These are phyloP conservation scores for Cyberlindnera mrakii DNA, from an alignment of 805 yeast genomes.

Conservation along the genomic window DNA sequence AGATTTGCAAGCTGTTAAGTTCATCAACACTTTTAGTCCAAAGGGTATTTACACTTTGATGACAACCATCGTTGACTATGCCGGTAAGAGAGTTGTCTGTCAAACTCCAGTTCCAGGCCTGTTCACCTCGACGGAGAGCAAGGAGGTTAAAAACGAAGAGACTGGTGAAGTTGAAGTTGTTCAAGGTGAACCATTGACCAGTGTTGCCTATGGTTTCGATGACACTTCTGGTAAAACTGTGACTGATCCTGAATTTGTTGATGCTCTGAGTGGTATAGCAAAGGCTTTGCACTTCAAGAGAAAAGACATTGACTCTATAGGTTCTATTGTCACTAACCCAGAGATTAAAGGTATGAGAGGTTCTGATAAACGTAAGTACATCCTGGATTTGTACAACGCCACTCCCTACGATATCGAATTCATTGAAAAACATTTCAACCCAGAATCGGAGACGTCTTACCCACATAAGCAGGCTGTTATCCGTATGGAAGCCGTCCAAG, in stretches of 20 bases:
- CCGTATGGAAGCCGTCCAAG: constrained; percentile 84
- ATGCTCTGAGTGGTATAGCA: constrained; percentile 53
- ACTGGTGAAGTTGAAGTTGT: constrained; percentile 32
- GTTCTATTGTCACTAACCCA: constrained; percentile 57
- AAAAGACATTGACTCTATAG: constrained; percentile 44
- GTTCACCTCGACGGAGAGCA: constrained; percentile 34
- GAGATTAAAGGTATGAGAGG: constrained; percentile 85
- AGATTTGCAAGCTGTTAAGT: constrained; percentile 69
- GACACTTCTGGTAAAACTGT: constrained; percentile 50
- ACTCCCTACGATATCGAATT: constrained; percentile 83
- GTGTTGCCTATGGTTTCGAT: constrained; percentile 59
- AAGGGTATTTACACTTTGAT: constrained; percentile 63
- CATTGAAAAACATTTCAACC: constrained; percentile 48
- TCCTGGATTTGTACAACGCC: constrained; percentile 77
- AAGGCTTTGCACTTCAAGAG: constrained; percentile 73
- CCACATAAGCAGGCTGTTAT: constrained; percentile 78
- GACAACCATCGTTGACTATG: constrained; percentile 83
- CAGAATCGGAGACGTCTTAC: constrained; percentile 40
- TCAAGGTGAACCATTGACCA: constrained; percentile 24
- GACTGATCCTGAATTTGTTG: constrained; percentile 46
- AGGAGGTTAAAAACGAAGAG: constrained; percentile 33
- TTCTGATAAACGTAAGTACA: constrained; percentile 75
- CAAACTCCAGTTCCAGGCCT: constrained; percentile 95
- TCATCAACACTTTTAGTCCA: constrained; percentile 60
- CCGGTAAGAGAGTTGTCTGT: constrained; percentile 82